These are phyloP conservation scores for Neofusicoccum kwambonambiense DNA, from an alignment of 2,329 filamentous ascomycete species.

Conservation along the genomic window DNA sequence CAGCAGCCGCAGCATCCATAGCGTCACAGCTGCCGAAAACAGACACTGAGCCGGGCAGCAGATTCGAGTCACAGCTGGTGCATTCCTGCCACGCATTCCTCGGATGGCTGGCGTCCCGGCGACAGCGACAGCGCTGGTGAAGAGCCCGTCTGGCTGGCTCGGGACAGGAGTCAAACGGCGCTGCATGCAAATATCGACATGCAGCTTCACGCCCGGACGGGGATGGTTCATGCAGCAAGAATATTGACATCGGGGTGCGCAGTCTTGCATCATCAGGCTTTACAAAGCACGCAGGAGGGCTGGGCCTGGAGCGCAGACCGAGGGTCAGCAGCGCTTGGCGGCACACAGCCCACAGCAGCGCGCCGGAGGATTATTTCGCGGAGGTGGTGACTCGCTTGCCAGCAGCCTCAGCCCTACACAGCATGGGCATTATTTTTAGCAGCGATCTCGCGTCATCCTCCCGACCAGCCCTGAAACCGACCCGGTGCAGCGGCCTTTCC, in stretches of 20 bases:
- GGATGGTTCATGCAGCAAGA: conserved; percentile 18
- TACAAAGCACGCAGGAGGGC: not conserved
- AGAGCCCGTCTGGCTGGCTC: not conserved
- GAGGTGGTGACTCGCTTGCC: not conserved
- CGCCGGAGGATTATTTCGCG: conserved; percentile 12
- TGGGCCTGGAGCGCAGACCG: not conserved
- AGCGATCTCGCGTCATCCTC: conserved; percentile 18
- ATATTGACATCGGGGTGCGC: conserved; percentile 16
- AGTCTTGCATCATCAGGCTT: conserved; percentile 13
- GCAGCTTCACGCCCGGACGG: not conserved
- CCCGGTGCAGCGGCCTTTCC: conserved; percentile 15
- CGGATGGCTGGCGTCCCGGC: not conserved
- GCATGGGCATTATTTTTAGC: conserved; percentile 18
- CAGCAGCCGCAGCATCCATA: not conserved
- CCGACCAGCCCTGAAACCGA: conserved; percentile 14
- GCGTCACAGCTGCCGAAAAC: not conserved
- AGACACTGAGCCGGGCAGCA: not conserved
- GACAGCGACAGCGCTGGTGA: not conserved
- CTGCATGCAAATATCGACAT: conserved; percentile 15
- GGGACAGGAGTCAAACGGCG: conserved; percentile 10
- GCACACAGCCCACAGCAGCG: conserved; percentile 4
- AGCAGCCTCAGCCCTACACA: conserved; percentile 17
- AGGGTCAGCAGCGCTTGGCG: not conserved
- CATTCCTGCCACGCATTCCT: not conserved
- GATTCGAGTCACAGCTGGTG: not conserved